A percentile compares a stretch with the other conserved stretches of the same genome.
phyloP scores from a whole-genome alignment of 2,329 filamentous ascomycete species.

The Rutstroemia sp. region DNA sequence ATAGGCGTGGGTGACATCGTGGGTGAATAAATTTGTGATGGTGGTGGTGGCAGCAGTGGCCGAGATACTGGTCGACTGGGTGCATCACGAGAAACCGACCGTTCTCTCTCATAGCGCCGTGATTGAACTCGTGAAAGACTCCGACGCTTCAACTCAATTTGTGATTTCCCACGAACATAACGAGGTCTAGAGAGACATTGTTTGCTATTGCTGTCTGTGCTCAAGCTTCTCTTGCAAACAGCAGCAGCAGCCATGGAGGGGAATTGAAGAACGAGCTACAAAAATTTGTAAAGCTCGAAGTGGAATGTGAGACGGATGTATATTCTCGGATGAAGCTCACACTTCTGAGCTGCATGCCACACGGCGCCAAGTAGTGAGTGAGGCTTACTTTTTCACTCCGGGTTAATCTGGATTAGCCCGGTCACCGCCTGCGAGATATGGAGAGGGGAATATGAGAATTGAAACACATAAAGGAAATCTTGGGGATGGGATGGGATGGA shows the following conservation, averaged over 20 bases:
- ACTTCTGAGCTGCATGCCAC: conserved; percentile 9
- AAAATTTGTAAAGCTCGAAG: conserved; percentile 3
- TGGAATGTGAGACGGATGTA: conserved; percentile 9
- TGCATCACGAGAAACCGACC: not conserved
- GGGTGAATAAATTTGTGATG: not conserved
- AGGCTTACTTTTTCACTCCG: conserved; percentile 8
- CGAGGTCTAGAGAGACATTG: conserved; percentile 3
- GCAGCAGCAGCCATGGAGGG: conserved; percentile 7
- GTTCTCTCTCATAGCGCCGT: not conserved
- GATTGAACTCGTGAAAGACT: not conserved
- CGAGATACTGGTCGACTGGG: not conserved
- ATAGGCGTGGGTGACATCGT: not conserved
- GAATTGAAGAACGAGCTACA: not conserved
- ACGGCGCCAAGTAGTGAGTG: not conserved
- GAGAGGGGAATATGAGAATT: not conserved
- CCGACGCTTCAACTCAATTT: not conserved
- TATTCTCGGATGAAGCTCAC: conserved; percentile 6
- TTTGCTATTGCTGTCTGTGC: conserved; percentile 8
- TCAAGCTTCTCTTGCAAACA: not conserved
- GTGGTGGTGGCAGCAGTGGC: not conserved
- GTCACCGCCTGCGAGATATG: conserved; percentile 7
- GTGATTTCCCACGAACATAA: not conserved
- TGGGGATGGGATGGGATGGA: not conserved
- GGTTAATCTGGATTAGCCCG: conserved; percentile 11
- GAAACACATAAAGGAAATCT: conserved; percentile 2